These are phyloP conservation scores for Zymoseptoria crescenta DNA, from an alignment of 2,329 filamentous ascomycete genomes.

Conservation along the genomic window DNA sequence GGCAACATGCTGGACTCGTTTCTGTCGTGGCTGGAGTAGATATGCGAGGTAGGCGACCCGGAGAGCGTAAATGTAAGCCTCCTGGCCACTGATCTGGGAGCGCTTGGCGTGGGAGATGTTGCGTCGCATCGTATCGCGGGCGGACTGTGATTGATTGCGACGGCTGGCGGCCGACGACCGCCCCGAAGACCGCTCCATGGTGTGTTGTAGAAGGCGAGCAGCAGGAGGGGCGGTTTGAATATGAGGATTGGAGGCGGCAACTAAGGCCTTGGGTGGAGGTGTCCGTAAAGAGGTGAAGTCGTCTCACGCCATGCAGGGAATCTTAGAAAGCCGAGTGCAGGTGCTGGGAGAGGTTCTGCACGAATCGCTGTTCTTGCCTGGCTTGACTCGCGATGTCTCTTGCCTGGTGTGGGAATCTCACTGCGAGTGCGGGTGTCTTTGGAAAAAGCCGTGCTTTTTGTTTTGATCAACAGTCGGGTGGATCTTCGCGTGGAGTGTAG, in stretches of 20 bases:
- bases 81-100: conserved; percentile 48
- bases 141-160: conserved; percentile 38
- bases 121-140: conserved; percentile 32
- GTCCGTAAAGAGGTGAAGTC: background rate
- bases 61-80: conserved; percentile 86
- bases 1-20: conserved; percentile 76
- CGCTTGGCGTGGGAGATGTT: conserved; percentile 31
- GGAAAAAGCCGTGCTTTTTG: background rate
- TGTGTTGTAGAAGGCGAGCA: conserved; percentile 2
- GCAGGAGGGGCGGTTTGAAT: background rate
- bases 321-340: background rate
- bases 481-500: background rate
- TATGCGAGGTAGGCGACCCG: conserved; percentile 88
- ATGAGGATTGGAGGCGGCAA: background rate
- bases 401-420: background rate
- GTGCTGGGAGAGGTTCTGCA: background rate
- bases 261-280: background rate
- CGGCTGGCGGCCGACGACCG: conserved; percentile 29
- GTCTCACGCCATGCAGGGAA: background rate
- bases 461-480: background rate
- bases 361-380: background rate
- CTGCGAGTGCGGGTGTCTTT: background rate
- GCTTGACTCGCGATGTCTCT: background rate
- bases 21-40: conserved; percentile 81
- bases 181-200: conserved; percentile 23